Base-by-base conservation (phyloP, 352 stramenopile species). In the Peronospora belbahrii region DNA sequence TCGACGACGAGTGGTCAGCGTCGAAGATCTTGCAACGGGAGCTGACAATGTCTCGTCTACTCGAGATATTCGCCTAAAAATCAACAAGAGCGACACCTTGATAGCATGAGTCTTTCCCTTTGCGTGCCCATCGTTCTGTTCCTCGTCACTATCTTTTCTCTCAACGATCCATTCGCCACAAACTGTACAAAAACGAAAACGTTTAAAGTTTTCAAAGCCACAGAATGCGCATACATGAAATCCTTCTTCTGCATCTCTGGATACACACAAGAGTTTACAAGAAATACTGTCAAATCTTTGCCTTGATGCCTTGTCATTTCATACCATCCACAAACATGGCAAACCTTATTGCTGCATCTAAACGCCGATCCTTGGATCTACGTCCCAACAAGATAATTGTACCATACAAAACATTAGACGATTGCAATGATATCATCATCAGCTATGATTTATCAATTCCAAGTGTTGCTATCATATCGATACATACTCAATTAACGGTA, bases 121-220 rank as follows among this genome's bases (percentile, higher is more conserved):
- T n/a, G n/a, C n/a, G n/a, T n/a, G n/a, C n/a, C n/a, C n/a, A n/a
- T 35, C 33, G 14, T 30, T 24, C 14, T 40, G 17, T 43, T 37
- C 23, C 27, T 2, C 9, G 27, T 32, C 25, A n/a, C n/a, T n/a
- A n/a, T n/a, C n/a, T n/a, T n/a, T n/a, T n/a, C n/a, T n/a, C 39
- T 50, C 25, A 15, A 30, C 14, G 35, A 68, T 46, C 11, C 8
- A 6, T 17, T 52, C 51, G 3, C 56, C 52, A 30, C 65, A 74
- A 13, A 68, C 18, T 14, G 35, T 56, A 33, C 65, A 74, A 34
- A 60, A 66, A 2, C 14, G 17, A 13, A 56, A 41, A 13, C 57
- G 52, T 22, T 70, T 69, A 42, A 71, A 69, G 44, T 74, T 74
- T 24, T 66, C 65, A n/a, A 74, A 74, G 1, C 10, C 40, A n/a